Conservation (phyloP, 345 rosid species). For the Raphanus sativus region DNA sequence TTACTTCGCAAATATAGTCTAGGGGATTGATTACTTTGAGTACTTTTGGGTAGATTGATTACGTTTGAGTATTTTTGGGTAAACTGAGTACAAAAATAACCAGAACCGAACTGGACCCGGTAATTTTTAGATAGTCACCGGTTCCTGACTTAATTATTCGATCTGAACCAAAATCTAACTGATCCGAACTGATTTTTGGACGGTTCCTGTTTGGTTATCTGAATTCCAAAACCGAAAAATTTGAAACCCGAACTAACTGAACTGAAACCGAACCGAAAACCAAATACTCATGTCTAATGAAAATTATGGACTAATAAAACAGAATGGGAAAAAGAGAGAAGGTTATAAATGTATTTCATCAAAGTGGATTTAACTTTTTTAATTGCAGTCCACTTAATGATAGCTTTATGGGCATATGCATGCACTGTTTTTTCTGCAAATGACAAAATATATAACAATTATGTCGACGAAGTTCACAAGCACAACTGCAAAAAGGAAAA, state of each 20-base stretch:
- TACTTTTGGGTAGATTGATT: no score
- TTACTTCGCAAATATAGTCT: no score
- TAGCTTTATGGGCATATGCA: conserved; percentile 29
- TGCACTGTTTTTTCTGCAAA: conserved; percentile 31
- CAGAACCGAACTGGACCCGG: not conserved
- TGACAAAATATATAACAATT: conserved; percentile 22
- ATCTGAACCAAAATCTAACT: not conserved
- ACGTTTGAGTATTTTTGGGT: no score
- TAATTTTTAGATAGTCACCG: not conserved
- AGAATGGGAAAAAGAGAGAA: not conserved
- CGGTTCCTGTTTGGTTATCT: not conserved
- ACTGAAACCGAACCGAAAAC: not conserved
- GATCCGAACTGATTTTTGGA: not conserved
- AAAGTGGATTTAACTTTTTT: not conserved
- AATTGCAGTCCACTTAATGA: conserved; percentile 18
- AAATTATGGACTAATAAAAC: not conserved
- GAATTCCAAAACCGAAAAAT: not conserved
- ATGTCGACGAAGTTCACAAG: conserved; percentile 17
- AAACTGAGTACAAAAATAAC: not conserved
- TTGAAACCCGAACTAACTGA: not conserved
- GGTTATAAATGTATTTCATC: not conserved
- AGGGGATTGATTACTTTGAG: not conserved
- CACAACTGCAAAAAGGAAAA: conserved; percentile 13
- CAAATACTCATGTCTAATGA: not conserved
- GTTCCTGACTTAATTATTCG: not conserved